phyloP scores from a whole-genome alignment of 805 yeast species.

The Candida suzukii region DNA sequence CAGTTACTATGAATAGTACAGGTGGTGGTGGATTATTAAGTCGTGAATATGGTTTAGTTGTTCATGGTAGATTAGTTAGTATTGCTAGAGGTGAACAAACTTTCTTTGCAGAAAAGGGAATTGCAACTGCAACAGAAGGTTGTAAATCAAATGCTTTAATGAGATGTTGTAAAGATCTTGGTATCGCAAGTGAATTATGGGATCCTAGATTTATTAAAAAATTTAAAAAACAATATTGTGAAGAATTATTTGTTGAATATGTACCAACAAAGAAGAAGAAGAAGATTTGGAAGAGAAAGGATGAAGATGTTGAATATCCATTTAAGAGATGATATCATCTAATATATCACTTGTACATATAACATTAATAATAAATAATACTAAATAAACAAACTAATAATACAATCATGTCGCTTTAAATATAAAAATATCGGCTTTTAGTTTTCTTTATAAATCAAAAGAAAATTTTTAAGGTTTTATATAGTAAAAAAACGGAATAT shows the following conservation, averaged over 20 bases:
- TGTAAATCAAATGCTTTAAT: slow-evolving; percentile 93
- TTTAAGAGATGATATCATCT: slow-evolving; percentile 36
- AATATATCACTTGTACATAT: background rate
- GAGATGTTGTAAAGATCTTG: slow-evolving; percentile 97
- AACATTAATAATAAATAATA: background rate
- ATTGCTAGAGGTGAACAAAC: slow-evolving; percentile 96
- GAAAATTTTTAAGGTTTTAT: background rate
- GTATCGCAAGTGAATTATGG: slow-evolving; percentile 96
- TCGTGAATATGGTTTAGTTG: slow-evolving; percentile 82
- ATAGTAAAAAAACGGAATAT: no score
- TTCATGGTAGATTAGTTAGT: slow-evolving; percentile 82
- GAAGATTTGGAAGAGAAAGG: slow-evolving; percentile 89
- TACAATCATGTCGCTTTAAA: no score
- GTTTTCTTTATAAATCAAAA: no score
- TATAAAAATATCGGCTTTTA: no score
- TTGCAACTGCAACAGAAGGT: slow-evolving; percentile 95
- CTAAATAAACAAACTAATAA: background rate
- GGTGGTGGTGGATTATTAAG: slow-evolving; percentile 46
- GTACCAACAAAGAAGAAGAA: slow-evolving; percentile 75
- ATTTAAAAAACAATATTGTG: slow-evolving; percentile 62
- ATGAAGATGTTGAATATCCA: slow-evolving; percentile 79
- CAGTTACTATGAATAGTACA: slow-evolving; percentile 55
- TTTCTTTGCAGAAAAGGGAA: slow-evolving; percentile 76
- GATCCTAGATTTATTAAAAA: slow-evolving; percentile 82
- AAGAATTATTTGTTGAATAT: slow-evolving; percentile 81